These are phyloP conservation scores for Sphaceloma murrayae DNA, from an alignment of 2,329 filamentous ascomycete genomes.

Conservation along the genomic window DNA sequence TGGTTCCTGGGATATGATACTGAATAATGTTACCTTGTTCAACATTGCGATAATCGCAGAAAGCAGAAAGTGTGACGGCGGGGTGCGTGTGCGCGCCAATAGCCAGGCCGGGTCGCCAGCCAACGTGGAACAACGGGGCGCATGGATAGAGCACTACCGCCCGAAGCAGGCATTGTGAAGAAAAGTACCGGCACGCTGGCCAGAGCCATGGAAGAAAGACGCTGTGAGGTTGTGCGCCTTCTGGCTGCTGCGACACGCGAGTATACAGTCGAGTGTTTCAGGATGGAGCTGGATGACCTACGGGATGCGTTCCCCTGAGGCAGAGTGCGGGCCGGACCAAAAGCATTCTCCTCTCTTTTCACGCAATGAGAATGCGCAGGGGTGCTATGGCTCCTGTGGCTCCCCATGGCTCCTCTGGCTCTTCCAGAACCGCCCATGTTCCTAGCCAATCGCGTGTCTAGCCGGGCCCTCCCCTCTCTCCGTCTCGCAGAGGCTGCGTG, in stretches of 20 bases:
- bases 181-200: neutral
- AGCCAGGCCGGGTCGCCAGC: neutral
- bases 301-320: constrained; percentile 11
- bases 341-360: no score
- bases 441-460: neutral
- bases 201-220: neutral
- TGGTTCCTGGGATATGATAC: neutral
- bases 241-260: constrained; percentile 8
- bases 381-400: no score
- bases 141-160: neutral
- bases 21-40: no score
- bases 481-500: neutral
- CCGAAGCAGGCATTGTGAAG: constrained; percentile 1
- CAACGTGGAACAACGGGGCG: neutral
- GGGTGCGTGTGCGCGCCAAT: neutral
- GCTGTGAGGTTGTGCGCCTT: neutral
- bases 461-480: neutral
- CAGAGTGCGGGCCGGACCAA: no score
- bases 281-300: constrained; percentile 6
- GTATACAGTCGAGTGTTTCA: constrained; percentile 8
- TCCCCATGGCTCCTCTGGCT: no score
- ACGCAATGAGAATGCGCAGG: constrained; percentile 9
- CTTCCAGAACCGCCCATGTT: neutral
- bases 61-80: no score
- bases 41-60: neutral